phyloP scores from a whole-genome alignment of 257 asterid species.

The Solanum virginianum region DNA sequence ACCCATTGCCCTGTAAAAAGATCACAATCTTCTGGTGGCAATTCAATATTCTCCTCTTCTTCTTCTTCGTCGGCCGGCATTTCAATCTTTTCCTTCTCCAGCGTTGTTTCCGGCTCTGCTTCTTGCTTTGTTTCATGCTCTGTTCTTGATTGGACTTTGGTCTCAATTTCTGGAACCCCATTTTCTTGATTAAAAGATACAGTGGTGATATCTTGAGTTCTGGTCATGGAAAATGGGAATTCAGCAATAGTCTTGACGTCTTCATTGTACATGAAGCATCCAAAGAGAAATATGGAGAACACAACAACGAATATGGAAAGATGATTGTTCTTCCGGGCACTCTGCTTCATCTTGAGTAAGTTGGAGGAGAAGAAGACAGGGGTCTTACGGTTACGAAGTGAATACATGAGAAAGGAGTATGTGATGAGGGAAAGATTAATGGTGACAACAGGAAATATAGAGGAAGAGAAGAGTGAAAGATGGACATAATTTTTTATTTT shows the following conservation, averaged over 20 bases:
- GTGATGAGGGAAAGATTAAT: background rate
- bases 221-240: conserved; percentile 50
- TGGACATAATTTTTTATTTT: background rate
- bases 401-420: conserved; percentile 36
- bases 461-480: conserved; percentile 2
- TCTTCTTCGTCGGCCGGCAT: conserved; percentile 12
- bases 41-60: conserved; percentile 30
- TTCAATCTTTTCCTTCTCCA: conserved; percentile 18
- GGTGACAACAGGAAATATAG: background rate
- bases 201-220: conserved; percentile 15
- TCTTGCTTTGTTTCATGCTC: conserved; percentile 11
- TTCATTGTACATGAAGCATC: conserved; percentile 73
- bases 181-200: background rate
- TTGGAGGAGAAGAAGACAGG: conserved; percentile 18
- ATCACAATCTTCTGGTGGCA: conserved; percentile 62
- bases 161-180: background rate
- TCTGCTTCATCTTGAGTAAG: conserved; percentile 40
- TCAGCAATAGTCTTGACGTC: conserved; percentile 67
- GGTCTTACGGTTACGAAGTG: conserved; percentile 44
- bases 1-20: conserved; percentile 67
- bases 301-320: conserved; percentile 45
- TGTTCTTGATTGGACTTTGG: conserved; percentile 27
- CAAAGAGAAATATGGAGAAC: conserved; percentile 52
- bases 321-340: conserved; percentile 35
- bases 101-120: conserved; percentile 9